A percentile compares a stretch with the other conserved stretches of the same genome.
Conservation (phyloP, 2,329 filamentous ascomycete species). For the Gaeumannomyces sp. region DNA sequence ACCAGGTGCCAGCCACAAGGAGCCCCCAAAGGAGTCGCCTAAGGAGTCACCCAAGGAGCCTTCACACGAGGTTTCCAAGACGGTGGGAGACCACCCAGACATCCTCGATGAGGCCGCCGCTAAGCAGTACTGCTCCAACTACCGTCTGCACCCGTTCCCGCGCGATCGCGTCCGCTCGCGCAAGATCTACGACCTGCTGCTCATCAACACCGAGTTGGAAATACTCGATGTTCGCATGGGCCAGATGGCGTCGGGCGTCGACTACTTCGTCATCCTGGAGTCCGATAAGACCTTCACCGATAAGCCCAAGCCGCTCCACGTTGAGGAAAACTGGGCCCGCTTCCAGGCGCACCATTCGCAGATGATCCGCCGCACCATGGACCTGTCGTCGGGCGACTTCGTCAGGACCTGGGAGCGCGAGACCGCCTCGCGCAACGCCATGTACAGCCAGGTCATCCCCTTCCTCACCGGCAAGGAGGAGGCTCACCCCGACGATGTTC, state of each 20-base stretch:
- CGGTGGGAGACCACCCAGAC: constrained; percentile 9
- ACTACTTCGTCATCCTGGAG: constrained; percentile 39
- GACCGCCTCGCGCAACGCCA: constrained; percentile 30
- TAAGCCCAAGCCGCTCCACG: constrained; percentile 28
- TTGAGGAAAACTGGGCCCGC: constrained; percentile 28
- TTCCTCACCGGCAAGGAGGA: constrained; percentile 26
- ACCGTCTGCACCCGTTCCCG: constrained; percentile 44
- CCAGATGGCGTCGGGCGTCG: constrained; percentile 28
- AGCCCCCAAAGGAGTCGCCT: not conserved
- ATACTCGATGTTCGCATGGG: constrained; percentile 15
- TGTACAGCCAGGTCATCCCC: constrained; percentile 31
- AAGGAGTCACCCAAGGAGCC: too few species aligned
- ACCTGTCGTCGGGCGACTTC: constrained; percentile 22
- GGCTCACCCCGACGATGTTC: constrained; percentile 30
- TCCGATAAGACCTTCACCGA: constrained; percentile 30
- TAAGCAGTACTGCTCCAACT: constrained; percentile 20
- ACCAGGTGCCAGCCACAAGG: too few species aligned
- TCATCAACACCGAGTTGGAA: constrained; percentile 16
- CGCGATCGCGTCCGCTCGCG: constrained; percentile 36
- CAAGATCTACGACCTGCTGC: constrained; percentile 17
- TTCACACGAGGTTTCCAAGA: not conserved
- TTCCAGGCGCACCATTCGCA: constrained; percentile 30
- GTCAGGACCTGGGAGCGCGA: constrained; percentile 29
- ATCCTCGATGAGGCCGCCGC: constrained; percentile 9
- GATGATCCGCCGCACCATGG: constrained; percentile 33